Base-by-base conservation (phyloP, 805 yeast species). In the Barnettozyma siamensis region DNA sequence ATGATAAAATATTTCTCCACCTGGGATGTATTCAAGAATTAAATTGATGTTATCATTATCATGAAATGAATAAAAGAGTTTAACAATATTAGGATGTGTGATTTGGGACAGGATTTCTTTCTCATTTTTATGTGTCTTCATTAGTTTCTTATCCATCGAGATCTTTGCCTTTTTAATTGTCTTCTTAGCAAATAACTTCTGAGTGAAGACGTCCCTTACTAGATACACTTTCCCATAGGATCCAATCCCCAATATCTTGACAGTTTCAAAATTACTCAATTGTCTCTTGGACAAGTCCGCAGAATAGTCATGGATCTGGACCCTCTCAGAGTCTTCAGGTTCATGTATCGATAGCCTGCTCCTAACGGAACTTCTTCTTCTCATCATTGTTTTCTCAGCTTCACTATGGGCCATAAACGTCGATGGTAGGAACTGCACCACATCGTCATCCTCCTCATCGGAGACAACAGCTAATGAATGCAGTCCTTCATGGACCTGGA, bases 201-300 rank as follows among this genome's bases (percentile, higher is more conserved):
- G 77, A 0, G 83, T 73, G 17, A 62, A 45, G 24, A 59, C 64
- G 56, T 88, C 88, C 41, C 76, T 76, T 1, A 88, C 95, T 21
- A 88, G 63, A n/a, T 83, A 66, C 2, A 88, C 96, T 52, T 83
- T 83, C 2, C 96, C 96, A 55, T 82, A 88, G 2, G 95, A 86
- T 3, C 96, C 96, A 37, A 79, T 75, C 0, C 96, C 96, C 13
- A 88, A 65, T 1, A 85, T 88, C 46, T 74, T 77, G 4, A 86
- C 57, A 4, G 83, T 83, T 49, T 73, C 75, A 51, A 88, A 88
- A 55, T 88, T 95, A 7, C 45, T 37, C 2, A 68, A 42, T 6
- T 53, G 50, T 31, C 58, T 44, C 8, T 33, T 33, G 7, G 45
- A 21, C 8, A 38, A 19, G 18, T 46, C 52, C 1, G 26, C 31